Percentiles rank a stretch among this genome's conserved stretches.
phyloP scores from a whole-genome alignment of 129 eudicot genomes.

The Tagetes erecta region DNA sequence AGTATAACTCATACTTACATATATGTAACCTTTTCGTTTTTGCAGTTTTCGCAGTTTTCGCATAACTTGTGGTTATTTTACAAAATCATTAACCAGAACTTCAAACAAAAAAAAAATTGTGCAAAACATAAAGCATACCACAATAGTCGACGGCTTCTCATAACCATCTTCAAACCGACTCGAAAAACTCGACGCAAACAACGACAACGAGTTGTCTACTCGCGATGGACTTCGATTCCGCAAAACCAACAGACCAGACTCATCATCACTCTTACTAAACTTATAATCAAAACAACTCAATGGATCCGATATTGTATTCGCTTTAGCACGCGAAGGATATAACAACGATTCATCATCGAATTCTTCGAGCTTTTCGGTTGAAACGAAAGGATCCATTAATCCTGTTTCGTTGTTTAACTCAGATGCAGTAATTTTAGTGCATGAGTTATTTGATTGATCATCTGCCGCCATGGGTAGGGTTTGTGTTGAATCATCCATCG shows the following conservation, averaged over 20 bases:
- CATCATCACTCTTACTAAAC: constrained; percentile 12
- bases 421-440: neutral
- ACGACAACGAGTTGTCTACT: constrained; percentile 7
- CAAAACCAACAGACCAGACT: constrained; percentile 28
- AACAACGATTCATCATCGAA: constrained; percentile 23
- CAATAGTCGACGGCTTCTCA: constrained; percentile 36
- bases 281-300: neutral
- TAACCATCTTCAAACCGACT: constrained; percentile 26
- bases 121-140: constrained; percentile 30
- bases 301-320: constrained; percentile 4
- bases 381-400: neutral
- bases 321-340: constrained; percentile 6
- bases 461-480: neutral
- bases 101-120: neutral
- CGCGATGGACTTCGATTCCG: constrained; percentile 8
- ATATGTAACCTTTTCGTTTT: no score
- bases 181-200: constrained; percentile 29
- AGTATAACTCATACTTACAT: no score
- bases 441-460: neutral
- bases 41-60: no score
- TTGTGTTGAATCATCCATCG: neutral
- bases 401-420: neutral
- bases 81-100: neutral
- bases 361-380: constrained; percentile 21
- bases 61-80: neutral